Evolutionary conservation across 1,284 basidiomycete species (phyloP).

Genomic region (Trichosporon coremiiforme): DNA sequence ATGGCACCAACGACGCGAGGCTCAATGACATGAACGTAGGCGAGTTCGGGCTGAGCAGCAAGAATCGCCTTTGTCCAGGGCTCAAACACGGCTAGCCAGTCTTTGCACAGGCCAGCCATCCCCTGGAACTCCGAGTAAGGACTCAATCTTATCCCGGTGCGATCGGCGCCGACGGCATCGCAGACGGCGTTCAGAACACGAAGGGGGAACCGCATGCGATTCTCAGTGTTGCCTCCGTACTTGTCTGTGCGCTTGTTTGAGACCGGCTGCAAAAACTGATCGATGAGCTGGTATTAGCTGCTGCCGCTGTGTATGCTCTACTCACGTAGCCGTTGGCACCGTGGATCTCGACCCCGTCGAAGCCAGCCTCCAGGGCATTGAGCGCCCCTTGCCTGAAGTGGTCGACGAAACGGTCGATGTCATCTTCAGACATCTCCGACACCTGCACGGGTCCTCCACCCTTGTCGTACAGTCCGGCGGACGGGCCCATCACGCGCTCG

Average conservation of each 20-base stretch:
- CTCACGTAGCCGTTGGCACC: constrained; percentile 42
- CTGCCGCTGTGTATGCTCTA: neutral
- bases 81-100: constrained; percentile 59
- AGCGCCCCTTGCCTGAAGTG: constrained; percentile 59
- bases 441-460: no score
- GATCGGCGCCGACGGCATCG: constrained; percentile 61
- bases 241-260: constrained; percentile 64
- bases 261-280: constrained; percentile 63
- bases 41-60: constrained; percentile 60
- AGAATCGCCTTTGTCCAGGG: constrained; percentile 43
- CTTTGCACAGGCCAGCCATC: constrained; percentile 43
- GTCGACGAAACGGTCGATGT: constrained; percentile 57
- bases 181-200: constrained; percentile 61
- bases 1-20: constrained; percentile 39
- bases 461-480: no score
- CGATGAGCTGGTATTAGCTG: constrained; percentile 39
- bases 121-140: constrained; percentile 62
- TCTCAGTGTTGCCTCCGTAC: constrained; percentile 65
- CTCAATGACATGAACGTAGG: constrained; percentile 66
- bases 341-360: constrained; percentile 66
- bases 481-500: constrained; percentile 62
- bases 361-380: constrained; percentile 65
- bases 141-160: constrained; percentile 62
- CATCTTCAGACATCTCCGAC: constrained; percentile 40
- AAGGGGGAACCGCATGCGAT: constrained; percentile 61